Evolutionary conservation across 2,329 filamentous ascomycete species (phyloP), one percentile per base, ranked within the genome.

Genomic region (Microdochium nivale): DNA sequence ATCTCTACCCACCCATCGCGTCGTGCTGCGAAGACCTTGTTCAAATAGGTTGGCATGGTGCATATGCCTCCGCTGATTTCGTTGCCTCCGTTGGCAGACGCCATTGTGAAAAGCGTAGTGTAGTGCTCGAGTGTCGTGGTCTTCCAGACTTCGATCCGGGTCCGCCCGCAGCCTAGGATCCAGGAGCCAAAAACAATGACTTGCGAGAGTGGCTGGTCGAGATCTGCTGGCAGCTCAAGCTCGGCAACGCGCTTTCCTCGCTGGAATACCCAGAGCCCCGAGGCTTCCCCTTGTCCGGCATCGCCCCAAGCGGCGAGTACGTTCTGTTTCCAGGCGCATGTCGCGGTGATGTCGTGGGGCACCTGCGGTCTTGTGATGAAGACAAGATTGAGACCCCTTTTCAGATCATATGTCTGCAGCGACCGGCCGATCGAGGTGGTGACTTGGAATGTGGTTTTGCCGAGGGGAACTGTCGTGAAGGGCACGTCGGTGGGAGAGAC

Each of bases 391-490:
- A 99, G 79, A 47, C 92, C 92, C 61, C 86, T 83, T 67, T 87
- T 89, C 55, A 99, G 74, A 66, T 99, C 94, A 73, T 99, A 99
- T 0, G 94, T 99, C 70, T 99, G 94, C 47, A 99, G 79, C 53
- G 86, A 89, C 62, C 85, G 82, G 56, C 92, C 94, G 55, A 95
- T 88, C 0, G 90, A 97, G 27, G 94, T 99, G 32, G 94, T 97
- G 68, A 99, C 90, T 67, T 99, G 94, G 65, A 96, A 99, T 3
- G 90, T 95, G 1, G 89, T 92, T 70, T 95, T 96, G 53, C 94
- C 94, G 16, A 96, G 77, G 1, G 92, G 88, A 30, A 95, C 80
- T 5, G 87, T 87, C 2, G 92, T 91, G 65, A 99, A 97, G 0
- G 94, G 92, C 0, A 96, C 90, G 48, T 77, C 72, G 2, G 92